Evolutionary conservation across 2,329 filamentous ascomycete genomes (phyloP).

Genomic region (Scytalidium lignicola): DNA sequence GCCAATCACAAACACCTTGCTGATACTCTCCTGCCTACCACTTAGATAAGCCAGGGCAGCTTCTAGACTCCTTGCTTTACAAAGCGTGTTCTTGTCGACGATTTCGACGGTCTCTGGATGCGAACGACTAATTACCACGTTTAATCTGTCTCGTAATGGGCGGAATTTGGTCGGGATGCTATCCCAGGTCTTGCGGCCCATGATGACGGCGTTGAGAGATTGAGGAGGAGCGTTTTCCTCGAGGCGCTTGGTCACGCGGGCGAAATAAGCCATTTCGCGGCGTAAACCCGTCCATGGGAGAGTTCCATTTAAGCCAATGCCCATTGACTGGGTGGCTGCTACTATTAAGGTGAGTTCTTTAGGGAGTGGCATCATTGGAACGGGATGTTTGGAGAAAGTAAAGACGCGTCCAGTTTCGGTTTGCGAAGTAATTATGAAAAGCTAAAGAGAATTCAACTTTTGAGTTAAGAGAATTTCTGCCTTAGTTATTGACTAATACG

Average conservation of each 20-base stretch:
- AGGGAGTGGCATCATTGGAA: slow-evolving; percentile 6
- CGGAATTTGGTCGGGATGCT: slow-evolving; percentile 75
- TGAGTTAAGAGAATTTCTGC: too few relatives aligned
- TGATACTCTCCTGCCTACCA: neutral
- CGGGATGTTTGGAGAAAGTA: neutral
- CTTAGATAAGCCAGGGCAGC: slow-evolving; percentile 38
- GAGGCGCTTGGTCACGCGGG: slow-evolving; percentile 67
- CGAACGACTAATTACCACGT: slow-evolving; percentile 70
- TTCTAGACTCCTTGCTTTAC: slow-evolving; percentile 1
- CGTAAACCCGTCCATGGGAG: slow-evolving; percentile 88
- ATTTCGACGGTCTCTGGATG: slow-evolving; percentile 2
- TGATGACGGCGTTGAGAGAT: slow-evolving; percentile 71
- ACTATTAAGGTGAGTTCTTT: slow-evolving; percentile 81
- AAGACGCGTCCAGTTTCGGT: too few relatives aligned
- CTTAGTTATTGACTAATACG: too few relatives aligned
- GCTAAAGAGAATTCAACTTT: too few relatives aligned
- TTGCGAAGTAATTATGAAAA: too few relatives aligned
- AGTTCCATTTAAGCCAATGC: slow-evolving; percentile 73
- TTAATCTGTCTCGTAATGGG: slow-evolving; percentile 73
- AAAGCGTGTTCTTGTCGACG: neutral
- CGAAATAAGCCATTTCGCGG: slow-evolving; percentile 94
- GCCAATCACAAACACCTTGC: slow-evolving; percentile 74
- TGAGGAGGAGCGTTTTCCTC: slow-evolving; percentile 8
- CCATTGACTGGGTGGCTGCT: slow-evolving; percentile 80
- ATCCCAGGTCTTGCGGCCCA: slow-evolving; percentile 97